Conservation (phyloP, 2,329 filamentous ascomycete species). For the Endothia cerciana region DNA sequence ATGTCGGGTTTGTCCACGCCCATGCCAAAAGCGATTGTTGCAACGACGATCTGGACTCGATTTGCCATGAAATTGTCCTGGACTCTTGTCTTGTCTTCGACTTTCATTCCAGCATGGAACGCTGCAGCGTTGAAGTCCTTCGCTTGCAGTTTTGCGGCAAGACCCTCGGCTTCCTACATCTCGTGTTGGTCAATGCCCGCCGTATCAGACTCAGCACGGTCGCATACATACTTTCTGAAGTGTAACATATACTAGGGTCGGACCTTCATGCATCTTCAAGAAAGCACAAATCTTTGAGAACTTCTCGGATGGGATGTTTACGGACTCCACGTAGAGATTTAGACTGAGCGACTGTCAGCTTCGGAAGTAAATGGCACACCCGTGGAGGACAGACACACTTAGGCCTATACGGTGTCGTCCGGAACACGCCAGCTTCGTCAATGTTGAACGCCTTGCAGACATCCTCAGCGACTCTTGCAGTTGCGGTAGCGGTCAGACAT, state of each 20-base stretch:
- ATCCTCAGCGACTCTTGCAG: constrained; percentile 57
- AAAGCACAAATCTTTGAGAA: constrained; percentile 51
- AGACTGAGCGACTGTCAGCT: constrained; percentile 41
- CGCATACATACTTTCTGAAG: constrained; percentile 47
- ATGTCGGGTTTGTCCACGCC: constrained; percentile 62
- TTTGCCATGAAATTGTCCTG: constrained; percentile 57
- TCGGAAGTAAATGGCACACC: background rate
- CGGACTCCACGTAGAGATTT: constrained; percentile 53
- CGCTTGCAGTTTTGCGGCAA: constrained; percentile 44
- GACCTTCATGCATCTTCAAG: constrained; percentile 53
- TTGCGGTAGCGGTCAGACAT: constrained; percentile 64
- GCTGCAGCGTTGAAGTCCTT: constrained; percentile 47
- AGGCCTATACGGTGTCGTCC: constrained; percentile 61
- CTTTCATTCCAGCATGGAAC: constrained; percentile 57
- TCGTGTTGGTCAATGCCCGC: background rate
- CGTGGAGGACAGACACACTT: constrained; percentile 42
- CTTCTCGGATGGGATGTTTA: constrained; percentile 48
- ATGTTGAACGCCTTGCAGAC: constrained; percentile 58
- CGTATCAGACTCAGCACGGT: too few species aligned
- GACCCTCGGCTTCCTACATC: constrained; percentile 46
- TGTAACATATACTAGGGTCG: constrained; percentile 65
- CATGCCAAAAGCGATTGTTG: constrained; percentile 64
- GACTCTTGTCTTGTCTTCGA: constrained; percentile 46
- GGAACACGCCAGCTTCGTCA: constrained; percentile 53
- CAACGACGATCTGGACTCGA: constrained; percentile 50